phyloP scores from a whole-genome alignment of 2,329 filamentous ascomycete species.

The Colletotrichum simmondsii region DNA sequence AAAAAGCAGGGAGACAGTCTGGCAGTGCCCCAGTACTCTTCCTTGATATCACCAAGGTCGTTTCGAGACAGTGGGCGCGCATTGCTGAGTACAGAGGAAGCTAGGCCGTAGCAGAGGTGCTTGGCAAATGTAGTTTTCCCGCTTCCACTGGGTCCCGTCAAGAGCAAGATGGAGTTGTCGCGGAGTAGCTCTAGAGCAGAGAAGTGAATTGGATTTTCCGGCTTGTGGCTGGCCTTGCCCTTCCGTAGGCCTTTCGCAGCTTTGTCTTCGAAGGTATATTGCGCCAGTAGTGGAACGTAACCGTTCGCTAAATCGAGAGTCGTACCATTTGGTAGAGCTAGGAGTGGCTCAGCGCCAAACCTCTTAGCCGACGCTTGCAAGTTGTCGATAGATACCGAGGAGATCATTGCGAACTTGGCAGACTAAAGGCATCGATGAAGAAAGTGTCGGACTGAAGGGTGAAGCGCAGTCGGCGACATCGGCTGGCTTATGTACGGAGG shows the following conservation, averaged over 20 bases:
- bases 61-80: not conserved
- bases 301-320: not conserved
- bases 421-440: not conserved
- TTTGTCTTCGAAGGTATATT: conserved; percentile 18
- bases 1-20: not conserved
- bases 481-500: not conserved
- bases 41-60: not conserved
- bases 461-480: not conserved
- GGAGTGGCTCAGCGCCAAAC: conserved; percentile 1
- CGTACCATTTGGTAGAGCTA: not conserved
- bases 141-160: conserved; percentile 1
- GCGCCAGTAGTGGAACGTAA: conserved; percentile 1
- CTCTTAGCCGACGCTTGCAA: not conserved
- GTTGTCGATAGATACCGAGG: not conserved
- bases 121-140: conserved; percentile 19
- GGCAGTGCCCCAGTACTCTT: not conserved
- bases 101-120: not conserved
- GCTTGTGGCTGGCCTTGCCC: not conserved
- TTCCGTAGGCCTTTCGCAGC: conserved; percentile 15
- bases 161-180: not conserved
- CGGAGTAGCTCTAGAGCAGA: conserved; percentile 1
- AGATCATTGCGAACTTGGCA: not conserved
- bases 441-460: not conserved
- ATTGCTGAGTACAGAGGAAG: not conserved
- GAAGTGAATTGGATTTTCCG: conserved; percentile 4